Conservation (phyloP, 2,329 filamentous ascomycete species). For the Verticillium klebahnii region DNA sequence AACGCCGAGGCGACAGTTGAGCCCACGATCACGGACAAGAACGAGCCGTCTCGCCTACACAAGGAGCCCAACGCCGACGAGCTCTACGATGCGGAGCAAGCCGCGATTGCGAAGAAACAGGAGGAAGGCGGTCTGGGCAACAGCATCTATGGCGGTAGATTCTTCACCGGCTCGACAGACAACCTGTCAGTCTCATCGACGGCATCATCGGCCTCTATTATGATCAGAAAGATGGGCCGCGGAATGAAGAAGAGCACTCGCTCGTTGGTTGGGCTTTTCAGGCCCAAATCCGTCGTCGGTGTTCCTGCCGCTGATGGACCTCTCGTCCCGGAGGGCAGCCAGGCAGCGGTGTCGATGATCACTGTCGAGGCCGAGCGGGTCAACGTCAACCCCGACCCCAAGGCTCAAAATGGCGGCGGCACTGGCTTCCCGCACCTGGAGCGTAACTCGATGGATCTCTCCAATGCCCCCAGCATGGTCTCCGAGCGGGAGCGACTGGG, state of each 20-base stretch:
- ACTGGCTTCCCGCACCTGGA: constrained; percentile 84
- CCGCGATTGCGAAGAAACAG: constrained; percentile 84
- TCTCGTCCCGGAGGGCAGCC: constrained; percentile 60
- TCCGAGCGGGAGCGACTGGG: constrained; percentile 53
- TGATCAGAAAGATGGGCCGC: constrained; percentile 98
- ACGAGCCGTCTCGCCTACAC: constrained; percentile 54
- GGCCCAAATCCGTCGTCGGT: constrained; percentile 87
- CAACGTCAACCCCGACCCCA: constrained; percentile 66
- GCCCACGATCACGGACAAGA: constrained; percentile 13
- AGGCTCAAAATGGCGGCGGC: constrained; percentile 63
- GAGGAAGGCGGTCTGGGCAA: constrained; percentile 88
- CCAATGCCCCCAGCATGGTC: constrained; percentile 36
- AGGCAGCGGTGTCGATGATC: constrained; percentile 89
- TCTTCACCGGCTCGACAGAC: constrained; percentile 89
- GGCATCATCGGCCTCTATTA: constrained; percentile 83
- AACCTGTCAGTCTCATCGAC: constrained; percentile 90
- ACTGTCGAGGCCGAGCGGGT: constrained; percentile 92
- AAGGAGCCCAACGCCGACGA: constrained; percentile 60
- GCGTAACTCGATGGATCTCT: constrained; percentile 71
- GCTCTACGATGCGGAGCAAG: constrained; percentile 81
- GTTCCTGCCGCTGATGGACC: constrained; percentile 63
- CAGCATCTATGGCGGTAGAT: constrained; percentile 85
- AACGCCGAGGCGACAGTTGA: constrained; percentile 11
- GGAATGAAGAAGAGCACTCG: constrained; percentile 94
- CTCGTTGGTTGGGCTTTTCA: constrained; percentile 88